phyloP scores from a whole-genome alignment of 2,329 filamentous ascomycete genomes.

The Lachnellula cervina region DNA sequence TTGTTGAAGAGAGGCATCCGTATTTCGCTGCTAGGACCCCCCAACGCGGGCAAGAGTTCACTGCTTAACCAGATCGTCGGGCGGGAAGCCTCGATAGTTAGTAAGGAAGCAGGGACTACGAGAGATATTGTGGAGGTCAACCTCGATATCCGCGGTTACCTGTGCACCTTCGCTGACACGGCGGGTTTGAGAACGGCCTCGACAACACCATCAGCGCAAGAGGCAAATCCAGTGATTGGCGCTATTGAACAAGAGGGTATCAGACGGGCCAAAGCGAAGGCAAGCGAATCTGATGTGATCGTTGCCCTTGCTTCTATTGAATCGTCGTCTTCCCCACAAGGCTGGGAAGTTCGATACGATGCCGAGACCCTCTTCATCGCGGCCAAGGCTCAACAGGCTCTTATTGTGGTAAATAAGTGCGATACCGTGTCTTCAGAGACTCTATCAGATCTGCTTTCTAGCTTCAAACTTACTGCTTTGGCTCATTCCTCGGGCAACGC shows the following conservation, averaged over 20 bases:
- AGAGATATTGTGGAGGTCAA: conserved; percentile 89
- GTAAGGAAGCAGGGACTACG: conserved; percentile 86
- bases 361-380: conserved; percentile 51
- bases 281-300: conserved; percentile 78
- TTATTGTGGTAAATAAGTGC: conserved; percentile 60
- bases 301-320: conserved; percentile 77
- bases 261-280: conserved; percentile 74
- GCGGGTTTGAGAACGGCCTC: conserved; percentile 67
- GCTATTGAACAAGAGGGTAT: conserved; percentile 87
- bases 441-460: conserved; percentile 36
- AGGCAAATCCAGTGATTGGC: conserved; percentile 48
- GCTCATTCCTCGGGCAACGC: conserved; percentile 17
- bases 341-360: conserved; percentile 47
- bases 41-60: conserved; percentile 93
- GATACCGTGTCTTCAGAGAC: conserved; percentile 41
- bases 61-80: conserved; percentile 87
- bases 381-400: conserved; percentile 41
- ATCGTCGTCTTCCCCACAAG: conserved; percentile 24
- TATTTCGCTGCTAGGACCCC: conserved; percentile 81
- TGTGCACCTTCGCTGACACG: conserved; percentile 93
- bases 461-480: conserved; percentile 38
- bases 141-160: conserved; percentile 82
- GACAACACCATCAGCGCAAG: conserved; percentile 6
- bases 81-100: conserved; percentile 91
- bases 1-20: conserved; percentile 79